These are phyloP conservation scores for Salmacisia buchloeana DNA, from an alignment of 1,284 basidiomycete genomes.

Conservation along the genomic window DNA sequence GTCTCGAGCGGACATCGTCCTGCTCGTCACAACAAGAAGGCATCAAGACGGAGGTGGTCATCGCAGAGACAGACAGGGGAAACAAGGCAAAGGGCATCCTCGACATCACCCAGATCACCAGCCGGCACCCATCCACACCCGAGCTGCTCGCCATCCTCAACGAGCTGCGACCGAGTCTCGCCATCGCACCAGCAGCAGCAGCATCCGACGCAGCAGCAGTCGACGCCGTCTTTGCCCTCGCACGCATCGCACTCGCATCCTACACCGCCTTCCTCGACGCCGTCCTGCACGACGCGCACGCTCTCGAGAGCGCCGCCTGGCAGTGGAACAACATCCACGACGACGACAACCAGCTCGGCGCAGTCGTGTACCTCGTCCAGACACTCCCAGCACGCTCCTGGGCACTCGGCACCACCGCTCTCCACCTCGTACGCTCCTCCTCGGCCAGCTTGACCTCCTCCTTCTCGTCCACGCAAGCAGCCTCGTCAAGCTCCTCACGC, in stretches of 20 bases:
- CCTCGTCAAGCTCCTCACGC: not conserved
- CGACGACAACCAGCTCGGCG: constrained; percentile 24
- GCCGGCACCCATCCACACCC: not conserved
- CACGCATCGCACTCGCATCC: constrained; percentile 27
- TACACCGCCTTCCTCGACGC: constrained; percentile 30
- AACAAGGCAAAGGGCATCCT: not conserved
- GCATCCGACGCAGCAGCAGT: not conserved
- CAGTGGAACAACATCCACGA: constrained; percentile 32
- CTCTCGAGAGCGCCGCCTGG: constrained; percentile 32
- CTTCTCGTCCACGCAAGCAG: not conserved
- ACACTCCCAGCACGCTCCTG: constrained; percentile 11
- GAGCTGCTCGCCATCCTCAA: not conserved
- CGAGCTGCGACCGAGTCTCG: too few relatives aligned
- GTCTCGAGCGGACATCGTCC: not conserved
- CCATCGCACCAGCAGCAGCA: not conserved
- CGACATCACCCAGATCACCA: constrained; percentile 4
- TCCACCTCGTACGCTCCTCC: not conserved
- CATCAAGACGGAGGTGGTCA: not conserved
- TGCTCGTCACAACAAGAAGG: not conserved
- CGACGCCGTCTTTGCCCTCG: constrained; percentile 17
- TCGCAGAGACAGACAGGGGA: not conserved
- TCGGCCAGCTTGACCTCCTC: constrained; percentile 11
- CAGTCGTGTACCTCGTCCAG: constrained; percentile 28
- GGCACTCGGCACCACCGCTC: constrained; percentile 12
- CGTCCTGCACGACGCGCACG: constrained; percentile 28